Conservation (phyloP, 1,139 yeast species). For the Spencermartinsiella ligniputridi region DNA sequence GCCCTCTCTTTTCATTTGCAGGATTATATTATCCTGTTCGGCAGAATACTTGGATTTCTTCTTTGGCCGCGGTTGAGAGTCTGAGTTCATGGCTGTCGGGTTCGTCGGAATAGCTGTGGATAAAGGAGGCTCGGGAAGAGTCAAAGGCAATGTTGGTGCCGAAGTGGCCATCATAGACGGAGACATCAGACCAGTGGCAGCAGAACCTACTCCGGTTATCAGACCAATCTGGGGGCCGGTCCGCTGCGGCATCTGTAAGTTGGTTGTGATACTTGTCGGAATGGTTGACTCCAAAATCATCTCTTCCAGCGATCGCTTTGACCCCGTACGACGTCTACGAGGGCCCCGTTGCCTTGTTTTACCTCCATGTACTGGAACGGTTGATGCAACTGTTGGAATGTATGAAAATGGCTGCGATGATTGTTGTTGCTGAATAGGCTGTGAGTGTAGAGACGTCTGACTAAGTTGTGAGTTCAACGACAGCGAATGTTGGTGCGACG, state of each 20-base stretch:
- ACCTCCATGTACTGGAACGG: conserved; percentile 7
- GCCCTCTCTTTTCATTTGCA: conserved; percentile 58
- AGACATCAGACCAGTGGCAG: conserved; percentile 16
- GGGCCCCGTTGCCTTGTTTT: conserved; percentile 13
- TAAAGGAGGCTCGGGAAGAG: conserved; percentile 35
- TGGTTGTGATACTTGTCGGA: conserved; percentile 22
- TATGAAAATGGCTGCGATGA: conserved; percentile 7
- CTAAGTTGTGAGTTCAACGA: conserved; percentile 4
- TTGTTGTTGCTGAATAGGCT: conserved; percentile 8
- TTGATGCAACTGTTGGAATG: conserved; percentile 7
- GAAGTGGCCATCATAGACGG: conserved; percentile 12
- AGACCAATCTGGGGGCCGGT: conserved; percentile 7
- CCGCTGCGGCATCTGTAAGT: conserved; percentile 2
- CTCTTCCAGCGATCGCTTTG: conserved; percentile 30
- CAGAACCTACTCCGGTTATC: conserved; percentile 13
- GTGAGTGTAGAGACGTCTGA: conserved; percentile 2
- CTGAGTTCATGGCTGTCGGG: conserved; percentile 33
- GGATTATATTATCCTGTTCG: conserved; percentile 64
- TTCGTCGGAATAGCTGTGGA: conserved; percentile 32
- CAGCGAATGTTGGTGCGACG: conserved; percentile 5
- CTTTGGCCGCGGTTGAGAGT: conserved; percentile 48
- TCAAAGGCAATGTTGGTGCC: conserved; percentile 26
- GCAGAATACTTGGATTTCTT: conserved; percentile 63
- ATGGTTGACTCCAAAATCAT: conserved; percentile 26
- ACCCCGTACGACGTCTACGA: conserved; percentile 26